Base-by-base conservation (phyloP, 768 basidiomycete species). In the Boletus subcaerulescens region DNA sequence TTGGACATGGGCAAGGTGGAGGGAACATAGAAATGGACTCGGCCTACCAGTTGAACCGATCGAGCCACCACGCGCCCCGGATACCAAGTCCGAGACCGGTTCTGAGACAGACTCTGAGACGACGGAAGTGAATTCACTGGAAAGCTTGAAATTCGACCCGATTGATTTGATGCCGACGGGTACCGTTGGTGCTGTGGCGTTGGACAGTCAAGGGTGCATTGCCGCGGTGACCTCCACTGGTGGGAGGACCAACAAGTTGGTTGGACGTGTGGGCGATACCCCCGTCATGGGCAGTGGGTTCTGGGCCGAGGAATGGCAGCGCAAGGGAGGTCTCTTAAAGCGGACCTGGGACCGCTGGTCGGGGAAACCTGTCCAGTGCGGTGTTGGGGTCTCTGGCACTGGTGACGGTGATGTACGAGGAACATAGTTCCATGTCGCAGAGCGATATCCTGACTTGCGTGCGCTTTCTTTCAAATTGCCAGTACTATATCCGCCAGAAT, bases 101-200 rank as follows among this genome's bases (percentile, higher is more conserved):
- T 24, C 22, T 24, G 22, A 24, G 22, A 24, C 22, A 24, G 22
- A 24, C 29, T 52, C 58, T 0, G 52, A 65, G n/a, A 24, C 61
- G 29, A 60, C 63, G 17, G 57, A 62, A 9, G 61, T 61, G 5
- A 63, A 53, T 11, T 61, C 52, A 9, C 55, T 56, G 20, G 49
- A 63, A n/a, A 47, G 57, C 14, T 49, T 32, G 6, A 58, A 62
- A 45, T 43, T 40, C 13, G 63, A 61, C 8, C 57, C 73, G 14
- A 71, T 88, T 9, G 86, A 89, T 66, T 69, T 78, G 59, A 73
- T 83, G 57, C 87, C 91, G 5, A 86, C 72, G 15, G 91, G 91
- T 12, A 93, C 91, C 0, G 90, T 93, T 11, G 91, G 91, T 18
- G 91, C 91, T 1, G 89, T 93, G 9, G 90, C 88, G 5, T 73